phyloP scores from a whole-genome alignment of 805 yeast genomes.

The Starmera quercuum region DNA sequence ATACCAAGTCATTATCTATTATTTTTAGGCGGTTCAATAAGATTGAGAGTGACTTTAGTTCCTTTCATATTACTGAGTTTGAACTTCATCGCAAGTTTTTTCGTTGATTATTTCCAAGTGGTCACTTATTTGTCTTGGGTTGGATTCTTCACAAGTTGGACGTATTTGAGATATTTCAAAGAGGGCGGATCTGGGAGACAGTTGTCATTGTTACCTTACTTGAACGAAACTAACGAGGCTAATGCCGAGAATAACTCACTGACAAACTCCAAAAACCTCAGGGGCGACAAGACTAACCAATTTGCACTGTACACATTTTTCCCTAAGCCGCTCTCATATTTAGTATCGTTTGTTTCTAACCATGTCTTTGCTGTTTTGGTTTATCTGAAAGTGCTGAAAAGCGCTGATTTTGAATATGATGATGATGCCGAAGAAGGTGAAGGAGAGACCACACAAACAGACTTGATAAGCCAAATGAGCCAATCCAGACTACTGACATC shows the following conservation, averaged over 20 bases:
- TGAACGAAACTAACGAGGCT: background rate
- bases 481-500: slow-evolving; percentile 31
- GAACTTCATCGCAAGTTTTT: slow-evolving; percentile 6
- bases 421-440: slow-evolving; percentile 17
- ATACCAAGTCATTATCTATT: slow-evolving; percentile 45
- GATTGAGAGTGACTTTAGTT: slow-evolving; percentile 22
- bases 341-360: slow-evolving; percentile 17
- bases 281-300: slow-evolving; percentile 15
- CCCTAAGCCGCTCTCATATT: slow-evolving; percentile 29
- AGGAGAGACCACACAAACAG: slow-evolving; percentile 15
- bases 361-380: slow-evolving; percentile 18
- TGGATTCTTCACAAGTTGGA: slow-evolving; percentile 33
- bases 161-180: slow-evolving; percentile 30
- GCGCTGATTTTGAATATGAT: slow-evolving; percentile 11
- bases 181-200: slow-evolving; percentile 35
- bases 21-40: slow-evolving; percentile 36
- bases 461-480: slow-evolving; percentile 23
- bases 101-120: slow-evolving; percentile 9
- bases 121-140: slow-evolving; percentile 8
- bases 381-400: slow-evolving; percentile 18
- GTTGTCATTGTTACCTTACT: slow-evolving; percentile 30
- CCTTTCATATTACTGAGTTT: slow-evolving; percentile 21
- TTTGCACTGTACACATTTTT: slow-evolving; percentile 31
- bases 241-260: slow-evolving; percentile 20
- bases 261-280: background rate